These are phyloP conservation scores for Brassica juncea DNA, from an alignment of 345 rosid genomes.

Conservation along the genomic window DNA sequence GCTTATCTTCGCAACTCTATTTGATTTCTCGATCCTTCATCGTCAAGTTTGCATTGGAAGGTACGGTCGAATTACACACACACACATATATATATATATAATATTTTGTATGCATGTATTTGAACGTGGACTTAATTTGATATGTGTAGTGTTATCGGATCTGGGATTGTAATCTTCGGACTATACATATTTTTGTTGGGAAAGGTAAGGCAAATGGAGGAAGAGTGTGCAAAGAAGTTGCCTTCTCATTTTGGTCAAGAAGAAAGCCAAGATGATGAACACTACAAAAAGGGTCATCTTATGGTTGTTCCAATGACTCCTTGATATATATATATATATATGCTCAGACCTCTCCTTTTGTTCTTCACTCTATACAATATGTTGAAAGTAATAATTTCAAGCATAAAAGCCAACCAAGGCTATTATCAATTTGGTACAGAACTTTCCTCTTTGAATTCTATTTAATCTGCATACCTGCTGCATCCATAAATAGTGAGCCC, in stretches of 20 bases:
- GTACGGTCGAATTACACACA: conserved; percentile 6
- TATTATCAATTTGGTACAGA: background rate
- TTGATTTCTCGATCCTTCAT: conserved; percentile 41
- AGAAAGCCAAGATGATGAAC: conserved; percentile 33
- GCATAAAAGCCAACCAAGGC: background rate
- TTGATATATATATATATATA: background rate
- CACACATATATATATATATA: background rate
- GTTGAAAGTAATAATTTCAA: conserved; percentile 4
- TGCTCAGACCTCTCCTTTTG: background rate
- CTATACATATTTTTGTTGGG: conserved; percentile 42
- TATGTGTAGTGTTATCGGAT: conserved; percentile 38
- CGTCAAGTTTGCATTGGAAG: conserved; percentile 38
- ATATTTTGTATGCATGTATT: background rate
- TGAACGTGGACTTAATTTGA: background rate
- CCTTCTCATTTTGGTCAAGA: conserved; percentile 20
- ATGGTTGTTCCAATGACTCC: conserved; percentile 46
- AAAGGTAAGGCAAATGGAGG: conserved; percentile 33
- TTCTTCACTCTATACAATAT: background rate
- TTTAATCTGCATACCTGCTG: background rate
- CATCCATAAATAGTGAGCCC: background rate
- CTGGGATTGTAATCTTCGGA: conserved; percentile 37
- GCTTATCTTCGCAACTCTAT: conserved; percentile 43
- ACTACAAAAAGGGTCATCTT: conserved; percentile 31
- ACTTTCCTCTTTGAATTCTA: background rate
- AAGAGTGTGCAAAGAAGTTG: conserved; percentile 20